Percentiles rank a stretch among this genome's conserved stretches.
These are phyloP conservation scores for Calonectria montana DNA, from an alignment of 2,329 filamentous ascomycete genomes.

Conservation along the genomic window DNA sequence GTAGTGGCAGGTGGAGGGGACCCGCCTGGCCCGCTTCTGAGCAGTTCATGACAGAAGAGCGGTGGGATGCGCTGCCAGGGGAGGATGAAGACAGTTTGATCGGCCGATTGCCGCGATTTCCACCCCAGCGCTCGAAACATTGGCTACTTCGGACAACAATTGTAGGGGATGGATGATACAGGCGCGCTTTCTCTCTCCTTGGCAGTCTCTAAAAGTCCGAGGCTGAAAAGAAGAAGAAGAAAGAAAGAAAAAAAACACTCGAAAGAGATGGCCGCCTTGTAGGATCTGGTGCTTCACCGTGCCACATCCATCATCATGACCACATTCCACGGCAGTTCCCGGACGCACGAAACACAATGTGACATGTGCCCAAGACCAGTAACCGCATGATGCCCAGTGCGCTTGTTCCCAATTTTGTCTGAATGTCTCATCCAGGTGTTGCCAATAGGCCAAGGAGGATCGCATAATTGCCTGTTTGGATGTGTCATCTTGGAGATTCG, in stretches of 20 bases:
- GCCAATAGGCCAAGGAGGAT: not conserved
- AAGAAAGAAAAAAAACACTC: too few relatives aligned
- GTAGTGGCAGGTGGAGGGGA: conserved; percentile 20
- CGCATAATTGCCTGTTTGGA: not conserved
- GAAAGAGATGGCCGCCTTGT: too few relatives aligned
- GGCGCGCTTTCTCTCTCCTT: not conserved
- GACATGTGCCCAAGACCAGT: not conserved
- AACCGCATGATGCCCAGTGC: conserved; percentile 3
- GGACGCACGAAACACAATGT: conserved; percentile 2
- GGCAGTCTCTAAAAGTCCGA: not conserved
- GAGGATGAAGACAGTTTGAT: not conserved
- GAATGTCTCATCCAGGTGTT: not conserved
- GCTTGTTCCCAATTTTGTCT: not conserved
- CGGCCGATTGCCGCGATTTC: not conserved
- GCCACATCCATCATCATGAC: not conserved
- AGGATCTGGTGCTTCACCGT: not conserved
- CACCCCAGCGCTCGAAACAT: not conserved
- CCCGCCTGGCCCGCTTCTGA: conserved; percentile 13
- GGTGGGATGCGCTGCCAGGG: conserved; percentile 12
- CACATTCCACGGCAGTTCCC: conserved; percentile 12
- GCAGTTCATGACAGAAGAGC: conserved; percentile 3
- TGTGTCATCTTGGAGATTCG: not conserved
- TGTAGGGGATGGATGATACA: not conserved
- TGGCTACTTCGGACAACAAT: not conserved
- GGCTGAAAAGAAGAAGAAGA: not conserved